A percentile compares a stretch with the other conserved stretches of the same genome.
These are phyloP conservation scores for Bipolaris bicolor DNA, from an alignment of 2,329 filamentous ascomycete species.

Conservation along the genomic window DNA sequence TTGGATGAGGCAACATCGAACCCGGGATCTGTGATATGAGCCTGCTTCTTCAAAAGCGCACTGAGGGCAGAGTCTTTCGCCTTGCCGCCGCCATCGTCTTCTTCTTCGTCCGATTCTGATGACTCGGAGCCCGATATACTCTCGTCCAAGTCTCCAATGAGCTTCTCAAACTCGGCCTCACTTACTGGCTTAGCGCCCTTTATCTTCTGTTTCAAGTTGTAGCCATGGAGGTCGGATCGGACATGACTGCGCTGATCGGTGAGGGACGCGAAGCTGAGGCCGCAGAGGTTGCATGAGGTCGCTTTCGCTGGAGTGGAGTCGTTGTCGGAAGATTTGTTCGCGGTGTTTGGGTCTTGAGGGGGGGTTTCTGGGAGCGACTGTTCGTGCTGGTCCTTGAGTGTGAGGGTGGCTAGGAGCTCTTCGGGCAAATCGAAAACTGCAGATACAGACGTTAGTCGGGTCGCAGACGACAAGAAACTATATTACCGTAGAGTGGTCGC, in stretches of 20 bases:
- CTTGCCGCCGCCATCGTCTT: conserved; percentile 61
- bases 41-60: conserved; percentile 81
- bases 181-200: conserved; percentile 73
- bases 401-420: conserved; percentile 72
- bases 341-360: conserved; percentile 11
- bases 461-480: not conserved
- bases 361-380: conserved; percentile 25
- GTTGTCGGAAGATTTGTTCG: conserved; percentile 41
- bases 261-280: conserved; percentile 71
- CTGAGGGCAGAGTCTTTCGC: conserved; percentile 74
- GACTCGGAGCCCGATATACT: conserved; percentile 84
- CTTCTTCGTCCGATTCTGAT: conserved; percentile 74
- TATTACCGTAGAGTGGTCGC: conserved; percentile 49
- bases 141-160: conserved; percentile 86
- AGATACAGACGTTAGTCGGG: conserved; percentile 22
- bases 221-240: conserved; percentile 88
- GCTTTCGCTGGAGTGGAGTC: conserved; percentile 58
- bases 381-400: conserved; percentile 56
- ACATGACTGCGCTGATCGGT: conserved; percentile 85
- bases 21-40: conserved; percentile 68
- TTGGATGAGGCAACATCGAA: conserved; percentile 58
- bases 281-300: conserved; percentile 82
- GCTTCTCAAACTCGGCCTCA: conserved; percentile 83
- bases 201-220: conserved; percentile 92
- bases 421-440: conserved; percentile 82